Conservation (phyloP, 495 filamentous ascomycete genomes). For the Hypoxylon lienhwacheense region DNA sequence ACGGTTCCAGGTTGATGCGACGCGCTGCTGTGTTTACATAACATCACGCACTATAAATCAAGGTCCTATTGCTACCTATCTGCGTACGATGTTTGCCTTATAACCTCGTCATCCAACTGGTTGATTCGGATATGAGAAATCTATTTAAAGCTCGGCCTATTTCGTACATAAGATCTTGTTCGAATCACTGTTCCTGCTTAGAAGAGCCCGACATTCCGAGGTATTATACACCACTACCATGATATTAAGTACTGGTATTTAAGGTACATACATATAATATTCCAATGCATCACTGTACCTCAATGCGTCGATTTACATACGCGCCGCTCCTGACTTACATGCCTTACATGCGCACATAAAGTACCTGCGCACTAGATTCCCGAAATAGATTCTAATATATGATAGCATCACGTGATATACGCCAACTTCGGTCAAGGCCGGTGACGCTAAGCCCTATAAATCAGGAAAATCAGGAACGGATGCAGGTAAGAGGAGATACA, state of each 20-base stretch:
- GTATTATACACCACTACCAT: too few species aligned
- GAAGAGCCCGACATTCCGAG: too few species aligned
- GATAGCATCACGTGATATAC: conserved; percentile 24
- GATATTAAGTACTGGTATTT: too few species aligned
- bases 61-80: too few species aligned
- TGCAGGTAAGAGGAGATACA: conserved; percentile 4
- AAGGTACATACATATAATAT: too few species aligned
- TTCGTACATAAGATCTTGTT: too few species aligned
- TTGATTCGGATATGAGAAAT: too few species aligned
- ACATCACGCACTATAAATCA: too few species aligned
- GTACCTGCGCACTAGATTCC: conserved; percentile 9
- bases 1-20: neutral
- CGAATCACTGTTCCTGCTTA: too few species aligned
- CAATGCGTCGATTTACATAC: too few species aligned
- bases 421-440: conserved; percentile 22
- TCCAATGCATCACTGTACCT: conserved; percentile 14
- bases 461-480: conserved; percentile 33
- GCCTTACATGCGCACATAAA: neutral
- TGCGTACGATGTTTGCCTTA: neutral
- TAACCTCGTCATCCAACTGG: neutral
- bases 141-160: conserved; percentile 17
- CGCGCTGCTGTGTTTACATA: conserved; percentile 20
- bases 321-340: too few species aligned
- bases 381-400: conserved; percentile 28
- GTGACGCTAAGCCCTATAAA: conserved; percentile 33